Evolutionary conservation across 2,329 filamentous ascomycete genomes (phyloP).

Genomic region (Xylariaceae sp.): DNA sequence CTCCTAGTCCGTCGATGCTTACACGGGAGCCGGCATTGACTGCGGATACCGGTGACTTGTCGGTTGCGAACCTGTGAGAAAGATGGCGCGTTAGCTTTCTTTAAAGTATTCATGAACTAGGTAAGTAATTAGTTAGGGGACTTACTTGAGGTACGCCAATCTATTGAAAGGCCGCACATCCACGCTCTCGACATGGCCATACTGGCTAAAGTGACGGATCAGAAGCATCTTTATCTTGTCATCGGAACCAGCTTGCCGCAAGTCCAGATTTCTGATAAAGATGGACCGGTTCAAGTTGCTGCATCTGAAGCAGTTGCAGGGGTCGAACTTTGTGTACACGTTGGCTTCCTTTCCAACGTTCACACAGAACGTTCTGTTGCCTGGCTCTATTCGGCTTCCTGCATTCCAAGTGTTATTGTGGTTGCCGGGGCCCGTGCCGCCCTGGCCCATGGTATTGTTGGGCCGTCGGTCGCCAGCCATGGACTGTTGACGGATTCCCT

Average conservation of each 20-base stretch:
- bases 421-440: too few species aligned
- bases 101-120: not conserved
- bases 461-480: too few species aligned
- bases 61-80: conserved; percentile 6
- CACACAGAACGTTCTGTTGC: conserved; percentile 12
- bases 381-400: too few species aligned
- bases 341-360: conserved; percentile 1
- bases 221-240: not conserved
- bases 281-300: conserved; percentile 11
- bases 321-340: conserved; percentile 7
- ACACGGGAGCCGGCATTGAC: too few species aligned
- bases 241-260: too few species aligned
- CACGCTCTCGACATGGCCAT: conserved; percentile 9
- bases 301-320: conserved; percentile 17
- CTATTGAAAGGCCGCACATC: not conserved
- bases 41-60: too few species aligned
- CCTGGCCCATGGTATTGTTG: too few species aligned
- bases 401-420: too few species aligned
- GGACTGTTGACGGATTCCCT: not conserved
- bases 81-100: conserved; percentile 2
- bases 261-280: conserved; percentile 10
- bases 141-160: conserved; percentile 6
- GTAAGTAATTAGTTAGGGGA: too few species aligned
- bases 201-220: conserved; percentile 11
- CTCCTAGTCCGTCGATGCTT: too few species aligned